phyloP scores from a whole-genome alignment of 2,329 filamentous ascomycete genomes.

The Claviceps sp. region DNA sequence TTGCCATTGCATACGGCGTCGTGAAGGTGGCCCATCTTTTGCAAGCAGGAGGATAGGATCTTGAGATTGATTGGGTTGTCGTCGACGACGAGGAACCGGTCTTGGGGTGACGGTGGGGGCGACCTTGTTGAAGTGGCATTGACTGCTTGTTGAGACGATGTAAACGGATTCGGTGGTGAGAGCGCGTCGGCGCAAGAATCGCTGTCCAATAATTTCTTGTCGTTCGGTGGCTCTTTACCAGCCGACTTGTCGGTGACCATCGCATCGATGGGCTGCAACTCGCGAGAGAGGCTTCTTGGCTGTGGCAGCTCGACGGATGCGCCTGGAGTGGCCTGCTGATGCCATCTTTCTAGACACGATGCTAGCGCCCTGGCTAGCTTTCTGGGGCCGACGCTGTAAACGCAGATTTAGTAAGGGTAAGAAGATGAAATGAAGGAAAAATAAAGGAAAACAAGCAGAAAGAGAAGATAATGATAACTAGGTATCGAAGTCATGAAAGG shows the following conservation, averaged over 20 bases:
- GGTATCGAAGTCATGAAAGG: no score
- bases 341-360: neutral
- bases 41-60: constrained; percentile 16
- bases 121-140: neutral
- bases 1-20: constrained; percentile 15
- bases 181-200: neutral
- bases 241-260: neutral
- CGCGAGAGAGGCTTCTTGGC: neutral
- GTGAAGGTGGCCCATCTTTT: constrained; percentile 12
- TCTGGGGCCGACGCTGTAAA: constrained; percentile 20
- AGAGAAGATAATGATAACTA: neutral
- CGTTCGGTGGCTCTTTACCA: neutral
- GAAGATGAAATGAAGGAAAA: neutral
- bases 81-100: constrained; percentile 18
- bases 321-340: neutral
- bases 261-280: neutral
- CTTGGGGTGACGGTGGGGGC: neutral
- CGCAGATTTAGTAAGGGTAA: neutral
- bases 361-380: constrained; percentile 14
- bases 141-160: neutral
- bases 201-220: neutral
- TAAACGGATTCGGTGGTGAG: neutral
- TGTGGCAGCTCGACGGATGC: neutral
- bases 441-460: neutral
- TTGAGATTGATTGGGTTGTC: constrained; percentile 24